Base-by-base conservation (phyloP, 2,329 filamentous ascomycete species). In the Paecilomyces variotii region DNA sequence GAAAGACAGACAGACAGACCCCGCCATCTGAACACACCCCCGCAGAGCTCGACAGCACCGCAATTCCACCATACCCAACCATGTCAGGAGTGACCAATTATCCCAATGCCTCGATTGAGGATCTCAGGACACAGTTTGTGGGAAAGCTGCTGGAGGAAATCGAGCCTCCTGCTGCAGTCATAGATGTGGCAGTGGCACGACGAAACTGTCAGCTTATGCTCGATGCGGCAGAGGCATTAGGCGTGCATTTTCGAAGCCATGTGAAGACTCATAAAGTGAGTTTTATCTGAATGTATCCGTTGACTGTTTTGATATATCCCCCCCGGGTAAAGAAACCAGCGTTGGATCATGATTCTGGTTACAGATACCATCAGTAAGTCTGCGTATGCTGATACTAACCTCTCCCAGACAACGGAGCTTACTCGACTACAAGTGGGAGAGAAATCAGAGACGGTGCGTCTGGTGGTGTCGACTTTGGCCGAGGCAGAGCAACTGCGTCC, bases 181-280 rank as follows among this genome's bases (percentile, higher is more conserved):
- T 92, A 28, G 88, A 92, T 70, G 72, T 85, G 5, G 83, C 84
- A 2, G 84, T 86, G 35, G 74, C 89, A 19, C 77, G 82, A 57
- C 76, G 79, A 54, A 91, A 92, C 67, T 92, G 88, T 73, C 74
- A 79, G 61, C 78, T 84, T 39, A 91, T 93, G 87, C 82, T 90
- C 5, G 78, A 85, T 25, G 82, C 87, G 0, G 81, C 82, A n/a
- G 70, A 80, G 39, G 74, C 76, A 58, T 72, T 91, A 26, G 78
- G 80, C 0, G 78, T 91, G 35, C 80, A 79, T 11, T 92, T 90
- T 77, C 80, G 89, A 56, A 85, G 87, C 3, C 89, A 93, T 70
- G 84, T 92, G 62, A 93, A 92, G 75, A 91, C 88, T 39, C 89
- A 93, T 72, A 93, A 93, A 61, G 62, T 63, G 30, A 49, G 55